A percentile compares a stretch with the other conserved stretches of the same genome.
phyloP scores from a whole-genome alignment of 345 rosid species.

The Syzygium grande region DNA sequence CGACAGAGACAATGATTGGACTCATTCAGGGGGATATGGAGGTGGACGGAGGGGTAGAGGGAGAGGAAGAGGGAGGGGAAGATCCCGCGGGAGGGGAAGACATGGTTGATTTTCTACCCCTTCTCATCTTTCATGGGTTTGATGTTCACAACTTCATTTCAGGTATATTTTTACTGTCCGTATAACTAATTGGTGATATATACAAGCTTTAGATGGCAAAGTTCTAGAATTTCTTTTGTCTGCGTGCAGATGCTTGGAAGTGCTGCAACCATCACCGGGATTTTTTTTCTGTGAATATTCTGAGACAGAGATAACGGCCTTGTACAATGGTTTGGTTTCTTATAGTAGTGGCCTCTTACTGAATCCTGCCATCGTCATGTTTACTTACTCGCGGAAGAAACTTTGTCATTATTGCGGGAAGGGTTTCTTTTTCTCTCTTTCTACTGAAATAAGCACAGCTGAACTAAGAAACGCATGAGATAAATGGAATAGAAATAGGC shows the following conservation, averaged over 20 bases:
- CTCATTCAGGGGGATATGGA: conserved; percentile 20
- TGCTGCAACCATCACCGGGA: neutral
- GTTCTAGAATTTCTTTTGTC: neutral
- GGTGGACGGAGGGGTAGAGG: conserved; percentile 54
- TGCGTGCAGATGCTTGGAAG: neutral
- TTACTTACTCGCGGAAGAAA: neutral
- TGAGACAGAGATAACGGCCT: neutral
- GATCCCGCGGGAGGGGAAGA: conserved; percentile 23
- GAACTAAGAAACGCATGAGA: neutral
- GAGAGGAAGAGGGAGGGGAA: conserved; percentile 25
- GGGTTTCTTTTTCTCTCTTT: neutral
- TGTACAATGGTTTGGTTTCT: neutral
- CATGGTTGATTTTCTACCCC: conserved; percentile 62
- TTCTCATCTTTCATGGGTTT: neutral
- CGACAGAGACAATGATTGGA: conserved; percentile 32
- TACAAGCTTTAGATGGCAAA: neutral
- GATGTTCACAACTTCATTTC: neutral
- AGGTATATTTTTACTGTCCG: neutral
- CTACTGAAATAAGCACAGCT: neutral
- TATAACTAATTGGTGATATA: neutral
- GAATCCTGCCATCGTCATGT: neutral
- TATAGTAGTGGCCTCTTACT: neutral
- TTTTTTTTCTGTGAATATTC: neutral
- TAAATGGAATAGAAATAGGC: neutral
- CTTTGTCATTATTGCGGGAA: neutral